phyloP scores from a whole-genome alignment of 2,329 filamentous ascomycete genomes.

The Sporothrix humicola region DNA sequence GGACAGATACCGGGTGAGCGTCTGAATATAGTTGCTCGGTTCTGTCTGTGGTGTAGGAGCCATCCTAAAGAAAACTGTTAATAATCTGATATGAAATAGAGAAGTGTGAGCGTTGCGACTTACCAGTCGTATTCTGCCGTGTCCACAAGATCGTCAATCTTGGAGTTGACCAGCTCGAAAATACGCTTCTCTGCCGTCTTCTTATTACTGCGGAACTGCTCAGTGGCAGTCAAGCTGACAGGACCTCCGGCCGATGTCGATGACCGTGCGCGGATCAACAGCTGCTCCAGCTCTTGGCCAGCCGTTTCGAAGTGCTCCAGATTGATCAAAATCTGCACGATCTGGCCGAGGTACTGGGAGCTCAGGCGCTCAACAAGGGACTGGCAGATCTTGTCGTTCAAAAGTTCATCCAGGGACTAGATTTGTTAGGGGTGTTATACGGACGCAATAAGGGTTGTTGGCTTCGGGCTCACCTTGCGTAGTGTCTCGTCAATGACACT shows the following conservation, averaged over 20 bases:
- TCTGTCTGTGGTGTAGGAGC: slow-evolving; percentile 66
- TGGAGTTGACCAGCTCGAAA: slow-evolving; percentile 97
- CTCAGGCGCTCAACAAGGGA: slow-evolving; percentile 85
- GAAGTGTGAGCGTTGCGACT: slow-evolving; percentile 35
- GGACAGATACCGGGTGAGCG: slow-evolving; percentile 86
- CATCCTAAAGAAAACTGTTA: slow-evolving; percentile 47
- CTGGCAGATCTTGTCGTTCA: slow-evolving; percentile 89
- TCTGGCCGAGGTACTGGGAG: slow-evolving; percentile 94
- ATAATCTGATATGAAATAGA: slow-evolving; percentile 36
- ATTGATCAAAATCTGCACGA: slow-evolving; percentile 98
- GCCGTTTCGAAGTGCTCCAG: slow-evolving; percentile 95
- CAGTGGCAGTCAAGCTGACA: slow-evolving; percentile 79
- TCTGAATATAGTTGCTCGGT: slow-evolving; percentile 93
- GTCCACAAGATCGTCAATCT: slow-evolving; percentile 96
- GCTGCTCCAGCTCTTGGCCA: slow-evolving; percentile 84
- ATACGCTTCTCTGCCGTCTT: slow-evolving; percentile 97
- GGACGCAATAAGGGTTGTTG: not conserved
- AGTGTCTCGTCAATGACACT: slow-evolving; percentile 90
- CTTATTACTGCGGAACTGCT: slow-evolving; percentile 85
- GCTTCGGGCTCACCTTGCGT: slow-evolving; percentile 62
- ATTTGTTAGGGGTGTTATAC: not conserved
- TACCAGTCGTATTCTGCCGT: slow-evolving; percentile 97
- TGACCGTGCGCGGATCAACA: slow-evolving; percentile 83
- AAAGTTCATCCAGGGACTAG: slow-evolving; percentile 83
- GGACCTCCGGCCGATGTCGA: slow-evolving; percentile 81